Percentiles rank a stretch among this genome's conserved stretches.
phyloP scores from a whole-genome alignment of 441 rosid species.

The Geranium incanum region DNA sequence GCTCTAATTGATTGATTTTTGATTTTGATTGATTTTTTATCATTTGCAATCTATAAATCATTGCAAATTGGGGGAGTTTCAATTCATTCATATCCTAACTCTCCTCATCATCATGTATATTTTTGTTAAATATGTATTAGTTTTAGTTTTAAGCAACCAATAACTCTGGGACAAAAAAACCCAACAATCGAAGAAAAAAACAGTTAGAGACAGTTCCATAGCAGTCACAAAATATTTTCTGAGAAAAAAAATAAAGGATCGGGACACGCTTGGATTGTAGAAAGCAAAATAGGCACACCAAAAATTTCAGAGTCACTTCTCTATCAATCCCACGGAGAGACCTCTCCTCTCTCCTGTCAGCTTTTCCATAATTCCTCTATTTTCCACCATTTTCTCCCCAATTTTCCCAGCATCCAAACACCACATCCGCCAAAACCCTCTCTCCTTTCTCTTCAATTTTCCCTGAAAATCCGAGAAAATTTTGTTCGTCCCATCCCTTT shows the following conservation, averaged over 20 bases:
- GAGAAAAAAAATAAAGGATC: neutral
- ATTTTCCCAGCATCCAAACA: neutral
- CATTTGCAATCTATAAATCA: no score
- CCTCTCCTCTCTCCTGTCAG: neutral
- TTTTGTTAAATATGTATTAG: no score
- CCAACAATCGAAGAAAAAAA: neutral
- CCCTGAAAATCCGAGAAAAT: neutral
- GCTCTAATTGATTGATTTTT: no score
- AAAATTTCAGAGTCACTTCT: no score
- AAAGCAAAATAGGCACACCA: neutral
- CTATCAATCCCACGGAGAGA: no score
- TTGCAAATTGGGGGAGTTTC: no score
- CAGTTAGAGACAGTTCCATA: neutral
- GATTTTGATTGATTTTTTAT: no score
- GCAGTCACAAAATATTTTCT: neutral
- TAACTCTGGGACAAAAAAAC: neutral
- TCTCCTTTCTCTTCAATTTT: neutral
- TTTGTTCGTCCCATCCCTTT: neutral
- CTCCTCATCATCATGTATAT: no score
- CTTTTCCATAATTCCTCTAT: neutral
- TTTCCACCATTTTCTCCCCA: neutral
- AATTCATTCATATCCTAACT: no score
- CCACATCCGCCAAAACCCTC: neutral
- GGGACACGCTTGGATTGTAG: neutral
- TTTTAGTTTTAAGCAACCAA: no score